Evolutionary conservation across 768 basidiomycete genomes (phyloP).

Genomic region (Leucocoprinus leucothites): DNA sequence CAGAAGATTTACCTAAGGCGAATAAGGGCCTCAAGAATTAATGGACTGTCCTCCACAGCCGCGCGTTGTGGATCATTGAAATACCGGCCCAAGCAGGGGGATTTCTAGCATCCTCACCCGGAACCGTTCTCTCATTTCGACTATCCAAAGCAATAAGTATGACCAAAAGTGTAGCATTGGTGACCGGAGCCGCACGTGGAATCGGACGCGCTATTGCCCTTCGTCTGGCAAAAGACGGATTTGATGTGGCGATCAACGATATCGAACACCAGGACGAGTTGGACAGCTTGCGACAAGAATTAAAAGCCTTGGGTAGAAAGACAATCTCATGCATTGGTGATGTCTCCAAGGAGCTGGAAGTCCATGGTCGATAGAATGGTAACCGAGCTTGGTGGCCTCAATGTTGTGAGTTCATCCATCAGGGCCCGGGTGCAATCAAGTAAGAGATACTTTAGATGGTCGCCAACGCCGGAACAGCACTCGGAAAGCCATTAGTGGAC

Average conservation of each 20-base stretch:
- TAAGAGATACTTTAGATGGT: slow-evolving; percentile 30
- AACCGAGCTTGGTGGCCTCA: slow-evolving; percentile 37
- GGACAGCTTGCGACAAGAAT: too few relatives aligned
- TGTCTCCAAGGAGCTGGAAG: slow-evolving; percentile 37
- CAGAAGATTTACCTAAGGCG: too few relatives aligned
- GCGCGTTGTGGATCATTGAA: too few relatives aligned
- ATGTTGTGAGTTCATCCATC: slow-evolving; percentile 35
- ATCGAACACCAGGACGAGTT: slow-evolving; percentile 14
- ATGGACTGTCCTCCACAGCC: too few relatives aligned
- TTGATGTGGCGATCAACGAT: slow-evolving; percentile 41
- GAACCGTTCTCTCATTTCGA: neutral
- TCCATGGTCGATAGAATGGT: slow-evolving; percentile 34
- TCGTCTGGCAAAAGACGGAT: slow-evolving; percentile 41
- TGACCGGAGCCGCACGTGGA: slow-evolving; percentile 45
- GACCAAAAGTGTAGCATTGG: slow-evolving; percentile 29
- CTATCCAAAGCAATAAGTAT: slow-evolving; percentile 15
- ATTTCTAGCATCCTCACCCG: too few relatives aligned
- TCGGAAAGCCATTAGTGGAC: slow-evolving; percentile 7
- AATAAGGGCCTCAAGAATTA: too few relatives aligned
- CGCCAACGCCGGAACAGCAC: slow-evolving; percentile 38
- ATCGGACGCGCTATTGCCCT: slow-evolving; percentile 46
- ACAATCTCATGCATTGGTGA: slow-evolving; percentile 27
- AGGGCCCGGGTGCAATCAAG: neutral
- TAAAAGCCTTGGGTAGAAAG: slow-evolving; percentile 16
- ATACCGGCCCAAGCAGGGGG: too few relatives aligned